These are phyloP conservation scores for Smithsoniella earleae DNA, from an alignment of 163 green algal genomes.

Conservation along the genomic window DNA sequence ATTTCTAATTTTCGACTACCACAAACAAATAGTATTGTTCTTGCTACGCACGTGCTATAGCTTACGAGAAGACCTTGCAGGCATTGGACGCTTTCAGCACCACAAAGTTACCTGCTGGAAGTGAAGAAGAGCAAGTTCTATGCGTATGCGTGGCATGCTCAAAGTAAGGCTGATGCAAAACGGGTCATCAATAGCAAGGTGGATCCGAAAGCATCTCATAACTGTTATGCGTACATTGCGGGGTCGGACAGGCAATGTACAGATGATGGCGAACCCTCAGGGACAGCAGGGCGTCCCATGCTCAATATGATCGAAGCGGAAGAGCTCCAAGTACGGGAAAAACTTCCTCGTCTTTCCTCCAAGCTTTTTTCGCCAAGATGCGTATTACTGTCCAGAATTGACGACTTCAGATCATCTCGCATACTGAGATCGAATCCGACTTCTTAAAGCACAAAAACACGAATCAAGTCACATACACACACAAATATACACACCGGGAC, in stretches of 20 bases:
- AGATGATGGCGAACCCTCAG: slow-evolving; percentile 84
- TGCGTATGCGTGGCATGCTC: slow-evolving; percentile 11
- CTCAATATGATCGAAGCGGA: slow-evolving; percentile 66
- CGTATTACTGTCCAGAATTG: too few relatives aligned
- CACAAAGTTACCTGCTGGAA: background rate
- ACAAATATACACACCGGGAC: too few relatives aligned
- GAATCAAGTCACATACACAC: too few relatives aligned
- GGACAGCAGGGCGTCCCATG: slow-evolving; percentile 80
- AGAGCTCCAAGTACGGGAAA: too few relatives aligned
- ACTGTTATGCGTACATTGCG: slow-evolving; percentile 58
- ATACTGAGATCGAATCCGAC: too few relatives aligned
- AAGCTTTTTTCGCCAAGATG: too few relatives aligned
- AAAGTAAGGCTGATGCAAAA: background rate
- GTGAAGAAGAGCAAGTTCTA: slow-evolving; percentile 25
- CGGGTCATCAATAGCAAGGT: slow-evolving; percentile 33
- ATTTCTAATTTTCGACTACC: background rate
- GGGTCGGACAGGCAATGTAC: slow-evolving; percentile 39
- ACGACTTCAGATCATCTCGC: too few relatives aligned
- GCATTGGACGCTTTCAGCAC: slow-evolving; percentile 2
- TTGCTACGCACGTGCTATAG: too few relatives aligned
- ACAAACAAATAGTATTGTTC: background rate
- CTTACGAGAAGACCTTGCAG: background rate
- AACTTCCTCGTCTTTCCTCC: too few relatives aligned
- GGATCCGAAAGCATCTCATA: slow-evolving; percentile 60
- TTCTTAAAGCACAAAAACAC: too few relatives aligned